phyloP scores from a whole-genome alignment of 257 asterid species.

The Penstemon davidsonii region DNA sequence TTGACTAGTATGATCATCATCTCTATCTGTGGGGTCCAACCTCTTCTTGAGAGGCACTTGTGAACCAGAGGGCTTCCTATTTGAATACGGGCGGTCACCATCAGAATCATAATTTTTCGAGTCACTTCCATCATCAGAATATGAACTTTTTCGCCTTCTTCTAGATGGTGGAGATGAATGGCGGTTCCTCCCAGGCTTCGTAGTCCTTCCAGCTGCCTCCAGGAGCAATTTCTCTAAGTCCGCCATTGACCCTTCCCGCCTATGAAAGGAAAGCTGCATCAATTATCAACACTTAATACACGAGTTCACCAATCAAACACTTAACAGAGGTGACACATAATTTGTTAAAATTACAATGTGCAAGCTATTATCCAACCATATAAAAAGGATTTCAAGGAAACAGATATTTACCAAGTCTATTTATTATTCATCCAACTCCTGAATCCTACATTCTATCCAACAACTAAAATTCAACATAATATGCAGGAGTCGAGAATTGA shows the following conservation, averaged over 20 bases:
- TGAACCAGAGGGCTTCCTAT: slow-evolving; percentile 72
- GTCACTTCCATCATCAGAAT: slow-evolving; percentile 85
- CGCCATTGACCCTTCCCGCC: slow-evolving; percentile 51
- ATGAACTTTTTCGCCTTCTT: slow-evolving; percentile 56
- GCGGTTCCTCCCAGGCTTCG: slow-evolving; percentile 57
- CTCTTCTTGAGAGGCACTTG: slow-evolving; percentile 95
- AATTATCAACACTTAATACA: not conserved
- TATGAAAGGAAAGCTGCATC: slow-evolving; percentile 25
- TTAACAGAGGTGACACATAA: slow-evolving; percentile 11
- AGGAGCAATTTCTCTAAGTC: slow-evolving; percentile 83
- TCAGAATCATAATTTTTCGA: slow-evolving; percentile 83
- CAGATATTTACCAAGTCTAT: not conserved
- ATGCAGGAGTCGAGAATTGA: not conserved
- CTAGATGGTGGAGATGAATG: slow-evolving; percentile 74
- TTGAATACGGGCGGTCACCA: slow-evolving; percentile 72
- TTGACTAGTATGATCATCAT: slow-evolving; percentile 66
- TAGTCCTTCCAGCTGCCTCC: slow-evolving; percentile 92
- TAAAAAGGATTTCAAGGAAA: slow-evolving; percentile 12
- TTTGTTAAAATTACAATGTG: not conserved
- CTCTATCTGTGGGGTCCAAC: slow-evolving; percentile 73
- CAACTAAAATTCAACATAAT: not conserved
- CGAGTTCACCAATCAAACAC: slow-evolving; percentile 17
- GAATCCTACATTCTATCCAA: not conserved
- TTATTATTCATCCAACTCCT: not conserved
- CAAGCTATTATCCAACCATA: slow-evolving; percentile 8